Percentiles rank a stretch among this genome's conserved stretches.
These are phyloP conservation scores for Mycena vitilis DNA, from an alignment of 768 basidiomycete genomes.

Conservation along the genomic window DNA sequence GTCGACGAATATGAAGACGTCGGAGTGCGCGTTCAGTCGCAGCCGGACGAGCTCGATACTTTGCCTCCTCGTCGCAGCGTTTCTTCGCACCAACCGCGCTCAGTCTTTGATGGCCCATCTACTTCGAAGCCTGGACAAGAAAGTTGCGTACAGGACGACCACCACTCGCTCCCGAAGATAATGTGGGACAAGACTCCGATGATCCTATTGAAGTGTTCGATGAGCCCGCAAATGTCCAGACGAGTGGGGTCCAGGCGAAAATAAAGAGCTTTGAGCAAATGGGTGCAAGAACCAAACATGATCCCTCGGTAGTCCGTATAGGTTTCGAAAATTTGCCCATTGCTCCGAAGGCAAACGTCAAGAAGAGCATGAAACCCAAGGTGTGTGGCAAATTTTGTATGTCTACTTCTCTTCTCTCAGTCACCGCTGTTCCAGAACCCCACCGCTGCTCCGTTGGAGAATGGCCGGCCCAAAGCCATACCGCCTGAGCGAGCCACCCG, in stretches of 20 bases:
- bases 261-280: neutral
- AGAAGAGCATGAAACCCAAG: constrained; percentile 26
- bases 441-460: neutral
- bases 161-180: constrained; percentile 20
- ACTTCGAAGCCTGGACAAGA: constrained; percentile 1
- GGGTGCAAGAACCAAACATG: neutral
- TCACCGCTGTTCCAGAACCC: constrained; percentile 7
- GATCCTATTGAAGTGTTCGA: constrained; percentile 16
- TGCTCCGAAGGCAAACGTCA: neutral
- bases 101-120: constrained; percentile 1
- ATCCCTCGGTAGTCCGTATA: neutral
- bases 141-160: neutral
- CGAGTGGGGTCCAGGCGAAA: neutral
- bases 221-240: neutral
- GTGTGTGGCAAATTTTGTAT: neutral
- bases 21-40: constrained; percentile 1
- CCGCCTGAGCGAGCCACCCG: neutral
- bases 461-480: neutral
- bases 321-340: neutral
- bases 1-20: constrained; percentile 18
- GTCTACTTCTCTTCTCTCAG: neutral
- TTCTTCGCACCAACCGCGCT: constrained; percentile 2
- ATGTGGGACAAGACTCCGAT: neutral
- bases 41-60: constrained; percentile 5
- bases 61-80: neutral